Percentiles rank a stretch among this genome's conserved stretches.
Evolutionary conservation across 768 basidiomycete species (phyloP).

Genomic region (Strobilomyces echinocephalus): DNA sequence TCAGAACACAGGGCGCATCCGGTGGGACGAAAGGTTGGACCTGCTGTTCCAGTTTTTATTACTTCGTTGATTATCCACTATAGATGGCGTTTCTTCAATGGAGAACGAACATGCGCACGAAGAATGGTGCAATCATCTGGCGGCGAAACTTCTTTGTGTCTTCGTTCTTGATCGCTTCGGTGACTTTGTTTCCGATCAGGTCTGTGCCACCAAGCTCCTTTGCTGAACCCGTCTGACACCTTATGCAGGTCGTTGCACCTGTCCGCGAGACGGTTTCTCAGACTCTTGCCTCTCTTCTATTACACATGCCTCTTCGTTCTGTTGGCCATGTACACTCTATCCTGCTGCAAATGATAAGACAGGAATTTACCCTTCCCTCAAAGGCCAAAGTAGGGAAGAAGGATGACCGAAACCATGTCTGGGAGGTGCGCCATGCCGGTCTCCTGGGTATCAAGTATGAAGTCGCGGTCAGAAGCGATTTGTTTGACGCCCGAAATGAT

Average conservation of each 20-base stretch:
- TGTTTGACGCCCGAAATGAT: constrained; percentile 48
- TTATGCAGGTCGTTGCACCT: constrained; percentile 78
- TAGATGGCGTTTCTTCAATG: constrained; percentile 47
- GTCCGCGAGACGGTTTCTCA: constrained; percentile 96
- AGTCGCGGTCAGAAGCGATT: constrained; percentile 86
- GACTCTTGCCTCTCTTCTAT: constrained; percentile 81
- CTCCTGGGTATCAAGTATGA: constrained; percentile 96
- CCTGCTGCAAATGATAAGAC: constrained; percentile 89
- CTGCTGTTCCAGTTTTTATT: neutral
- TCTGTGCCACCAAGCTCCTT: constrained; percentile 16
- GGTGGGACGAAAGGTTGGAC: constrained; percentile 75
- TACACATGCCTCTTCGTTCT: constrained; percentile 82
- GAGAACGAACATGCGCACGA: constrained; percentile 71
- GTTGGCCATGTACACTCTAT: constrained; percentile 77
- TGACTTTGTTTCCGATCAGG: constrained; percentile 94
- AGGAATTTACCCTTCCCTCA: constrained; percentile 59
- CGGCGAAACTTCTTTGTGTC: constrained; percentile 80
- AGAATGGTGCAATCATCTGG: constrained; percentile 85
- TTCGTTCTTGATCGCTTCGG: constrained; percentile 97
- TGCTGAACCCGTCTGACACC: neutral
- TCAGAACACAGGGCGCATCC: constrained; percentile 76
- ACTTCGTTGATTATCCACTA: constrained; percentile 2
- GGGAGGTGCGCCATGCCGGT: constrained; percentile 99
- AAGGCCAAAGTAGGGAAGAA: constrained; percentile 30
- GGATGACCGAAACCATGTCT: constrained; percentile 59